Percentiles rank a stretch among this genome's conserved stretches.
Evolutionary conservation across 495 filamentous ascomycete genomes (phyloP).

Genomic region (Pyrenula aspistea): DNA sequence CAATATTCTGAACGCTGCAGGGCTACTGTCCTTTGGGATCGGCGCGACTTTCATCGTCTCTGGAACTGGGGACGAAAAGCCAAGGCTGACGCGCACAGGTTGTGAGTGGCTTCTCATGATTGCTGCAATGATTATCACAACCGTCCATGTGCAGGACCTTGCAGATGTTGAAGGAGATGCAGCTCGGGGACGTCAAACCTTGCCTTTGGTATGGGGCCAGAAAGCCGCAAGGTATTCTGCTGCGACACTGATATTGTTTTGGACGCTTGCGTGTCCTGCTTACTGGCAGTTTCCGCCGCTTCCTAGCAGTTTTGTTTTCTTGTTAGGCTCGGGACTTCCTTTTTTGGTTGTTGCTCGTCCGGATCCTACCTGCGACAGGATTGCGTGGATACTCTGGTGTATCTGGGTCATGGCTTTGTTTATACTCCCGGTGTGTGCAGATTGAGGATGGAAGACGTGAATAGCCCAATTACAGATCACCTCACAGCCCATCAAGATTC

Average conservation of each 20-base stretch:
- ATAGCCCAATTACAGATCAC: too few species aligned
- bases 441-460: background rate
- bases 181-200: constrained; percentile 25
- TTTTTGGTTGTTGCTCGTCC: background rate
- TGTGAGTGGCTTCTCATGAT: constrained; percentile 27
- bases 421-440: background rate
- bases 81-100: constrained; percentile 7
- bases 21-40: constrained; percentile 20
- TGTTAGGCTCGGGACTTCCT: background rate
- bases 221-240: constrained; percentile 23
- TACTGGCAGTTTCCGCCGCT: constrained; percentile 17
- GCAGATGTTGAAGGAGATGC: constrained; percentile 34
- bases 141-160: constrained; percentile 41
- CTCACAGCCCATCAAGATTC: too few species aligned
- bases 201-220: constrained; percentile 32
- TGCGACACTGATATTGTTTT: constrained; percentile 23
- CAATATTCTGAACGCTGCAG: constrained; percentile 32
- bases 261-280: constrained; percentile 20
- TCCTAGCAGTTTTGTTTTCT: background rate
- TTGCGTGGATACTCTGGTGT: background rate
- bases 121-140: constrained; percentile 25
- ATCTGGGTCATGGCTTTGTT: background rate
- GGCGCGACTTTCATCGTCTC: constrained; percentile 15
- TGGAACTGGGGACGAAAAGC: background rate
- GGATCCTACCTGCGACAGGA: background rate